Evolutionary conservation across 768 basidiomycete genomes (phyloP).

Genomic region (Lepiota brunneoincarnata): DNA sequence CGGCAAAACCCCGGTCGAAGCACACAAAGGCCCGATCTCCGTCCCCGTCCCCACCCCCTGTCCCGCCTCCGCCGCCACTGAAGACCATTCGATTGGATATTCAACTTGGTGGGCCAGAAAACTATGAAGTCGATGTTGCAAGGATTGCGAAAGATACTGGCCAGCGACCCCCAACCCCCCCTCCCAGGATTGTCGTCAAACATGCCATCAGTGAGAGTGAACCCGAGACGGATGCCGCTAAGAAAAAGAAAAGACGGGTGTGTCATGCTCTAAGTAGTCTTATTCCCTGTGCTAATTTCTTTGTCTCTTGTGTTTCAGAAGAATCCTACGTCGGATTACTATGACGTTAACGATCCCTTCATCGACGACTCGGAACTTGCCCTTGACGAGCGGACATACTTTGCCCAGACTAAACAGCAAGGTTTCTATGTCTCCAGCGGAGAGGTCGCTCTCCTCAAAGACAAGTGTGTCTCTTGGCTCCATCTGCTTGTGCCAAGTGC

Average conservation of each 20-base stretch:
- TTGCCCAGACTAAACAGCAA: slow-evolving; percentile 88
- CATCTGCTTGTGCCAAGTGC: slow-evolving; percentile 14
- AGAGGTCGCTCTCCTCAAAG: slow-evolving; percentile 82
- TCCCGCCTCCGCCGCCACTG: slow-evolving; percentile 47
- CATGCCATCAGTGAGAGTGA: slow-evolving; percentile 49
- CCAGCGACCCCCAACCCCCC: slow-evolving; percentile 60
- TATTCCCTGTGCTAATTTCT: background rate
- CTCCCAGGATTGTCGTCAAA: slow-evolving; percentile 46
- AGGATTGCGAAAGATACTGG: slow-evolving; percentile 59
- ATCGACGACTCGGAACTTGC: slow-evolving; percentile 96
- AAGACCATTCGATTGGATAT: slow-evolving; percentile 71
- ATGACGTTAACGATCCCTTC: slow-evolving; percentile 90
- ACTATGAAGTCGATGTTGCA: slow-evolving; percentile 72
- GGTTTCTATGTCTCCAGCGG: slow-evolving; percentile 92
- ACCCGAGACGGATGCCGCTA: slow-evolving; percentile 21
- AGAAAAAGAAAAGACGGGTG: slow-evolving; percentile 38
- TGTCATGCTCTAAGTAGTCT: slow-evolving; percentile 6
- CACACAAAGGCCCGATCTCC: slow-evolving; percentile 30
- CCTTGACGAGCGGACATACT: slow-evolving; percentile 86
- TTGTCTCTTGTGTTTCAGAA: slow-evolving; percentile 38
- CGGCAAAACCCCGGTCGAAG: slow-evolving; percentile 28
- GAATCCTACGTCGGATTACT: slow-evolving; percentile 66
- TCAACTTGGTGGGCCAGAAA: slow-evolving; percentile 64
- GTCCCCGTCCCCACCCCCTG: slow-evolving; percentile 59
- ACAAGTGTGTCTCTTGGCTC: slow-evolving; percentile 43